Evolutionary conservation across 192 early-diverging fungal genomes (phyloP), one percentile per base, ranked within the genome.

Genomic region (Backusella tarrabulga): DNA sequence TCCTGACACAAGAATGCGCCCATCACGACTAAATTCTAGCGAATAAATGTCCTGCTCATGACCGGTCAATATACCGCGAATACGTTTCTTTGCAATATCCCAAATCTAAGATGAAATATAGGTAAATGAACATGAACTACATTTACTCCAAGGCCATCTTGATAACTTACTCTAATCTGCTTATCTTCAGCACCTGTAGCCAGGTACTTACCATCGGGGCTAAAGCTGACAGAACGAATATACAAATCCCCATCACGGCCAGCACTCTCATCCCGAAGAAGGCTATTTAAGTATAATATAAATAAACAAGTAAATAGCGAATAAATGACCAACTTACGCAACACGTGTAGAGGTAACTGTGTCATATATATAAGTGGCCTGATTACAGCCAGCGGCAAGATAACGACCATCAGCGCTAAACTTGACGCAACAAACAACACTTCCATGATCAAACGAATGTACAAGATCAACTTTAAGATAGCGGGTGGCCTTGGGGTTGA

Each of bases 1-100:
- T 40, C 97, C 98, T 19, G 93, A 95, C 44, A 97, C 95, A 80
- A 99, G 91, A 19, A 90, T 91, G 72, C 89, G 81, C 38, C 97
- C 97, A 81, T 98, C 97, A 32, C 91, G 86, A 72, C 92, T 92
- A 88, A 97, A 99, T 75, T 98, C 98, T 81, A 99, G 85, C 35
- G 92, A 94, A 83, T 99, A 99, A 79, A 99, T 98, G 79, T 99
- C 98, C 84, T 96, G 95, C 67, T 95, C 95, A 80, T 99, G 98
- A n/a, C 98, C 98, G 34, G 84, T 80, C 66, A 97, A 90, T 19
- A 87, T 87, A 81, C 88, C 87, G 44, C 86, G 86, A 52, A 95
- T 93, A n/a, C 85, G 80, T 75, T 86, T 88, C 75, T 84, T 89
- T 68, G 79, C 73, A 46, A 94, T 89, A 74, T 93, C 92, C 92